Base-by-base conservation (phyloP, 208 protist species). In the Acanthamoeba divionensis region DNA sequence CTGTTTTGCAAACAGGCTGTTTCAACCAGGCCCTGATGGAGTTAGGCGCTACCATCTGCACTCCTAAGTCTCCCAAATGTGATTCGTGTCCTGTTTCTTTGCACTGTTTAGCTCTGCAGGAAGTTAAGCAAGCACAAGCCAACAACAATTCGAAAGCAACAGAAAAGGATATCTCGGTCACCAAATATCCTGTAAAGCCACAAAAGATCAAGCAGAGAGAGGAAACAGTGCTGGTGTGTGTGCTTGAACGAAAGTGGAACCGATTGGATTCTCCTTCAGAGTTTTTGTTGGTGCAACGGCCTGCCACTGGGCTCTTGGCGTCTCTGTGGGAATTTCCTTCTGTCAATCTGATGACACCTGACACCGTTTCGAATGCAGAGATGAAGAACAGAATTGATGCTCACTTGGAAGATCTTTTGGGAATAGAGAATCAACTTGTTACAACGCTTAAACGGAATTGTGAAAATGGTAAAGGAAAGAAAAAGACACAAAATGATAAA, bases 1-100 rank as follows among this genome's bases (percentile, higher is more conserved):
- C n/a, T n/a, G n/a, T n/a, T n/a, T n/a, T n/a, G n/a, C n/a, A n/a
- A n/a, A 9, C 24, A 63, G 75, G 75, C 54, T 89, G 82, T 29
- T 95, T 95, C 50, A 96, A 95, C 79, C 94, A 96, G 69, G 89
- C 94, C 2, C 4, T 96, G 9, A 96, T 96, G 93, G 94, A 96
- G 52, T 86, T 96, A 0, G 94, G 94, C 7, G 94, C 94, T 18
- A 94, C 79, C 41, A 63, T 94, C 6, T 96, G 94, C 82, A 91
- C 90, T 8, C 83, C 91, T 10, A 88, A 89, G 33, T 93, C 45
- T 12, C 92, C 93, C 36, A 47, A 88, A 38, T 96, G 93, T 71
- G 31, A 31, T 21, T 15, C 13, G 2, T 95, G 91, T 62, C 90
- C 91, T 10, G 21, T 93, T 15, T 63, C 29, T 3, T 1, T 6